Evolutionary conservation across 495 filamentous ascomycete genomes (phyloP).

Genomic region (Terfezia claveryi): DNA sequence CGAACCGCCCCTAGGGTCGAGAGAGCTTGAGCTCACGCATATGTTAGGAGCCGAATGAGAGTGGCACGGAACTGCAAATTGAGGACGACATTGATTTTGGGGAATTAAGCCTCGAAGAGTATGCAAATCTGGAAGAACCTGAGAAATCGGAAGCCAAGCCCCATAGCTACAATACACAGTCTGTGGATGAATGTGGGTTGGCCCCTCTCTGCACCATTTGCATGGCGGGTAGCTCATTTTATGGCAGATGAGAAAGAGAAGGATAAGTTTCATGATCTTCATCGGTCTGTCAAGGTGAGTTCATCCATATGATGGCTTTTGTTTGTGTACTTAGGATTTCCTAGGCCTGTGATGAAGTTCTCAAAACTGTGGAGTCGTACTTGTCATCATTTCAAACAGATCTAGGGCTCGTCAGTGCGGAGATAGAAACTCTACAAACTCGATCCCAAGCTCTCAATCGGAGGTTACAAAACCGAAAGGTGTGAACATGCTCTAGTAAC

Average conservation of each 20-base stretch:
- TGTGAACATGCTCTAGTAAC: neutral
- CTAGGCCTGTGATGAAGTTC: constrained; percentile 71
- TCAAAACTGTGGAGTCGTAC: constrained; percentile 79
- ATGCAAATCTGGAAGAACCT: constrained; percentile 24
- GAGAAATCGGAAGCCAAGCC: constrained; percentile 14
- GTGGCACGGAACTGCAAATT: constrained; percentile 1
- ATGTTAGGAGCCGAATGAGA: too few relatives aligned
- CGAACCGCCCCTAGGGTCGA: too few relatives aligned
- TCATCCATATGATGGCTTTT: neutral
- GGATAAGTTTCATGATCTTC: constrained; percentile 75
- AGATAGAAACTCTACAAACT: constrained; percentile 81
- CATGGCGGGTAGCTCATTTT: neutral
- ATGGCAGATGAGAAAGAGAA: constrained; percentile 55
- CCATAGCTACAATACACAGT: constrained; percentile 31
- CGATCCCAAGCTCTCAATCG: constrained; percentile 65
- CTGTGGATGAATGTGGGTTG: constrained; percentile 51
- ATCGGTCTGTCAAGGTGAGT: constrained; percentile 48
- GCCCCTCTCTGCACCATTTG: constrained; percentile 16
- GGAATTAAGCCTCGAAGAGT: constrained; percentile 49
- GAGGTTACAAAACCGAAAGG: constrained; percentile 68
- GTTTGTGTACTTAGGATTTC: neutral
- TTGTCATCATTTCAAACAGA: constrained; percentile 82
- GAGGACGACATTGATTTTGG: constrained; percentile 50
- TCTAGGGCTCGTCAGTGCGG: constrained; percentile 69
- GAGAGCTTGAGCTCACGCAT: too few relatives aligned